phyloP scores from a whole-genome alignment of 805 yeast species.

The Metschnikowia gruessii region DNA sequence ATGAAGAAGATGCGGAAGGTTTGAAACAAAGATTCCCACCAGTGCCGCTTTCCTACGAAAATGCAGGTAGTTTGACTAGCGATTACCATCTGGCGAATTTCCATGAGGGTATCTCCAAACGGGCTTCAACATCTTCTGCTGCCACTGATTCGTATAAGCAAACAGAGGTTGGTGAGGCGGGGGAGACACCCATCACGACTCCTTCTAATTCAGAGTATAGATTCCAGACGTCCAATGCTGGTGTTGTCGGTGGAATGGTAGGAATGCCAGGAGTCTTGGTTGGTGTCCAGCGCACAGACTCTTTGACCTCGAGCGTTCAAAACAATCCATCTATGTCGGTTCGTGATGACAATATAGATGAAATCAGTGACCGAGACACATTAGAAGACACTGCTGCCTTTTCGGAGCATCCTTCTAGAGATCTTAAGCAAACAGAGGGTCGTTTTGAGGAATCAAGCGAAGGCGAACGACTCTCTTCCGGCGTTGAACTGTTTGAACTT shows the following conservation, averaged over 20 bases:
- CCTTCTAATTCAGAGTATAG: conserved; percentile 49
- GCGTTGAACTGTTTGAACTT: conserved; percentile 53
- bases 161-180: conserved; percentile 30
- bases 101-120: conserved; percentile 1
- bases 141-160: conserved; percentile 27
- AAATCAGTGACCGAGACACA: conserved; percentile 43
- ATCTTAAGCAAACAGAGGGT: conserved; percentile 12
- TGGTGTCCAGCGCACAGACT: conserved; percentile 63
- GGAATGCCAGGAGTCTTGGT: conserved; percentile 45
- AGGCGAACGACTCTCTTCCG: conserved; percentile 41
- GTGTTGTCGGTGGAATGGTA: conserved; percentile 38
- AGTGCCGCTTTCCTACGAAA: conserved; percentile 28
- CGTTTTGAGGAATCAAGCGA: conserved; percentile 29
- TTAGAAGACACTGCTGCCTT: conserved; percentile 22
- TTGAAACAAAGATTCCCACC: conserved; percentile 31
- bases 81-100: not conserved
- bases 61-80: not conserved
- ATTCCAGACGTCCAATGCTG: conserved; percentile 33
- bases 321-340: conserved; percentile 91
- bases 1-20: conserved; percentile 4
- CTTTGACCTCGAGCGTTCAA: conserved; percentile 85
- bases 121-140: conserved; percentile 31
- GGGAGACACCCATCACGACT: conserved; percentile 48
- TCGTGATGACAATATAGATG: conserved; percentile 61
- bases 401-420: conserved; percentile 11